Conservation (phyloP, 257 asterid species). For the Echium plantagineum region DNA sequence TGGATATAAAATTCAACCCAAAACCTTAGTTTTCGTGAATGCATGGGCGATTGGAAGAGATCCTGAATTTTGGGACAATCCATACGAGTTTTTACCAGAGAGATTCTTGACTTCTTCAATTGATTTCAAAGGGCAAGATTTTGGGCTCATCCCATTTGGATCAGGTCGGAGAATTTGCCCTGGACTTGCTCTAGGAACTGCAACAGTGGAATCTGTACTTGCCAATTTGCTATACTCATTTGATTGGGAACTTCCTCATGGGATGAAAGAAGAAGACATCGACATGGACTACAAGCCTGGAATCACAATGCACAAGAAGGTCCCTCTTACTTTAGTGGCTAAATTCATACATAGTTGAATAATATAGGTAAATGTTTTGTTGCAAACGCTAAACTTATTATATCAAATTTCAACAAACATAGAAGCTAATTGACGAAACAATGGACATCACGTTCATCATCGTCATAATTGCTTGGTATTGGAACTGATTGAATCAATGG, state of each 20-base stretch:
- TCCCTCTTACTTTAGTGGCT: slow-evolving; percentile 11
- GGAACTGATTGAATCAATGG: no score
- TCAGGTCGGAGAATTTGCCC: slow-evolving; percentile 18
- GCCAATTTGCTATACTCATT: slow-evolving; percentile 14
- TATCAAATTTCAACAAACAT: no score
- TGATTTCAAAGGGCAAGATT: slow-evolving; percentile 16
- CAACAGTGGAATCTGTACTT: slow-evolving; percentile 8
- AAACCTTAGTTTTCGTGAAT: slow-evolving; percentile 12
- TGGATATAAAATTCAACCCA: slow-evolving; percentile 13
- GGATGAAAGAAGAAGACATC: slow-evolving; percentile 7
- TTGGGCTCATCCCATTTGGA: slow-evolving; percentile 15
- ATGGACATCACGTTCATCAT: no score
- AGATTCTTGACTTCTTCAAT: slow-evolving; percentile 17
- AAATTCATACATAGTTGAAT: background rate
- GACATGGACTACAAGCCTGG: slow-evolving; percentile 3
- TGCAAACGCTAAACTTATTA: no score
- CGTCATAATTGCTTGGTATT: no score
- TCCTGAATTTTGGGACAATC: slow-evolving; percentile 12
- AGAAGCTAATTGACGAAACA: no score
- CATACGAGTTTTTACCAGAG: slow-evolving; percentile 16
- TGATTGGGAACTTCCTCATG: slow-evolving; percentile 19
- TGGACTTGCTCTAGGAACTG: slow-evolving; percentile 5
- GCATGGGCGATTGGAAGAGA: slow-evolving; percentile 23
- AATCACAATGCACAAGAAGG: slow-evolving; percentile 8
- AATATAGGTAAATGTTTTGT: no score